Evolutionary conservation across 1,139 yeast genomes (phyloP), one percentile per base, ranked within the genome.

Genomic region (Blastobotrys illinoisensis): DNA sequence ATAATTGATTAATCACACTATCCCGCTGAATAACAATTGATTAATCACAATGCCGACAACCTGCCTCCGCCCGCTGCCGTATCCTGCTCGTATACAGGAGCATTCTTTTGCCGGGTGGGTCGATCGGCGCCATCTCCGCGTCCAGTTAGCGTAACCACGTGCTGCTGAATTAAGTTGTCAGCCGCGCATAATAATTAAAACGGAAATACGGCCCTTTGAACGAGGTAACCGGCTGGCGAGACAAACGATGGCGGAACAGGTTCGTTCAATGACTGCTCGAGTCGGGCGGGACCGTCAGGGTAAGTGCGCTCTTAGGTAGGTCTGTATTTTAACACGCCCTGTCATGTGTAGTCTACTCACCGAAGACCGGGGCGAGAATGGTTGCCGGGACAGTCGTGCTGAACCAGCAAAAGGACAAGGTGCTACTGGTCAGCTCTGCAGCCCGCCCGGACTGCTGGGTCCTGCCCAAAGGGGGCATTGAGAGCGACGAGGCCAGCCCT

Each of bases 381-480:
- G 89, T 93, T 2, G 97, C 98, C 1, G 99, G 99, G 0, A 88
- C 96, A 62, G 80, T 93, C 9, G 85, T 93, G 45, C 71, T 93
- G 49, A 82, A 85, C 61, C 70, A 69, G 1, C 74, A 77, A 44
- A 79, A 77, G 57, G 78, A 77, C 44, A 79, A 82, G 63, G 88
- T 91, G 28, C 78, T 93, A 14, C 79, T 93, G 82, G 81, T 93
- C 44, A 81, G 86, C 61, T 86, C 97, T 0, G 77, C 86, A 19
- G 82, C 83, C 14, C 82, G 82, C 57, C 77, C 76, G 40, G 79
- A 80, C 54, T 79, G 78, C 62, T 90, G 96, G 96, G 88, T 95
- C 13, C 71, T 93, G 9, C 99, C 99, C 2, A 95, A 93, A 66
- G 99, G 99, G 32, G 99, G 99, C 0, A 83, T 91, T 53, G 99